Evolutionary conservation across 2,329 filamentous ascomycete genomes (phyloP).

Genomic region (Epichloe uncinata): DNA sequence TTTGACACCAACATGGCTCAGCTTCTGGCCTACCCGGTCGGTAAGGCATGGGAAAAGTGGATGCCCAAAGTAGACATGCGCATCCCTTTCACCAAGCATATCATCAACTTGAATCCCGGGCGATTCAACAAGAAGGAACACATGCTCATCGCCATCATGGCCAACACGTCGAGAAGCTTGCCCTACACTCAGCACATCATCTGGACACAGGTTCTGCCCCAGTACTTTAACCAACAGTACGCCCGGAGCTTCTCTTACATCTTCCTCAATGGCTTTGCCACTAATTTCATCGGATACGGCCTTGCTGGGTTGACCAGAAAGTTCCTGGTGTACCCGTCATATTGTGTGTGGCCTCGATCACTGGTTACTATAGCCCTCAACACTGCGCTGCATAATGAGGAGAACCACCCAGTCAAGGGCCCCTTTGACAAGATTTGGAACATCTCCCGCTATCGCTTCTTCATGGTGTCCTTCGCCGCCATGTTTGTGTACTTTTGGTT

Average conservation of each 20-base stretch:
- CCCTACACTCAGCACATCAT: constrained; percentile 44
- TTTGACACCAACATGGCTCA: constrained; percentile 44
- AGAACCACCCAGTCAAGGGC: constrained; percentile 14
- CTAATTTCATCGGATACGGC: constrained; percentile 44
- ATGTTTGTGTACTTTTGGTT: constrained; percentile 44
- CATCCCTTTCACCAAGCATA: constrained; percentile 25
- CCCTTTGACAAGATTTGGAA: constrained; percentile 23
- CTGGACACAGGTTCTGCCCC: constrained; percentile 37
- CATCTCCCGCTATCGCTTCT: constrained; percentile 33
- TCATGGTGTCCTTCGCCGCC: constrained; percentile 26
- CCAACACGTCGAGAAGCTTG: constrained; percentile 41
- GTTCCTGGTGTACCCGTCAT: constrained; percentile 39
- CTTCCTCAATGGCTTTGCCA: constrained; percentile 39
- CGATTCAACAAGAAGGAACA: constrained; percentile 49
- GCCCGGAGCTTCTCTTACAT: constrained; percentile 39
- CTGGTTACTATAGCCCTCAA: constrained; percentile 38
- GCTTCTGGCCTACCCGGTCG: constrained; percentile 41
- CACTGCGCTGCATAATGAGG: constrained; percentile 31
- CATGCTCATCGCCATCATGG: constrained; percentile 48
- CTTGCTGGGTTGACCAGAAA: constrained; percentile 35
- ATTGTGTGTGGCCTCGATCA: constrained; percentile 39
- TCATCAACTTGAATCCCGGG: constrained; percentile 36
- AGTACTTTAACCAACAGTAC: constrained; percentile 41
- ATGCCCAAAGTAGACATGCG: constrained; percentile 37
- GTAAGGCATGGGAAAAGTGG: constrained; percentile 34